Percentiles rank a stretch among this genome's conserved stretches.
Evolutionary conservation across 2,329 filamentous ascomycete genomes (phyloP).

Genomic region (Dactylonectria estremocensis): DNA sequence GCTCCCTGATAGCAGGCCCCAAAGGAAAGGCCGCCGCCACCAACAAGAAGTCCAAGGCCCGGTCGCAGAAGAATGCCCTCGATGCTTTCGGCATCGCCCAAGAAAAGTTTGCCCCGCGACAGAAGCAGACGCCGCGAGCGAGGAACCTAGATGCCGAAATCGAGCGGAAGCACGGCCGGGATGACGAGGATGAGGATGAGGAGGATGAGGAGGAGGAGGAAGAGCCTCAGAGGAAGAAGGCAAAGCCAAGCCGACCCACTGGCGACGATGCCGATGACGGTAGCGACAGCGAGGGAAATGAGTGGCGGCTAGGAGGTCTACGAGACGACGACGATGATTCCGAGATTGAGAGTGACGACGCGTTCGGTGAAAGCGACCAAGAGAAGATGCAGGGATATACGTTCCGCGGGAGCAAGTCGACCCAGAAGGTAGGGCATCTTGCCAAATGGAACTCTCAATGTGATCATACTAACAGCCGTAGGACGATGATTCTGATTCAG

Average conservation of each 20-base stretch:
- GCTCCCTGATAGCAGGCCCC: constrained; percentile 61
- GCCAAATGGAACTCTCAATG: too few relatives aligned
- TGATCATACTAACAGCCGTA: constrained; percentile 33
- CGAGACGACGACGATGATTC: constrained; percentile 73
- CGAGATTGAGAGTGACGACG: constrained; percentile 80
- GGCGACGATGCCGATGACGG: constrained; percentile 78
- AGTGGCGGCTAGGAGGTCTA: constrained; percentile 82
- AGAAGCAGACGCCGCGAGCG: constrained; percentile 65
- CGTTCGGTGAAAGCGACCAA: constrained; percentile 90
- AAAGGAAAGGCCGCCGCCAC: constrained; percentile 50
- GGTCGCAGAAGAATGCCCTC: constrained; percentile 65
- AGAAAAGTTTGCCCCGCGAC: constrained; percentile 64
- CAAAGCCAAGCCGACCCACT: constrained; percentile 57
- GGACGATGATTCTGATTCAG: constrained; percentile 71
- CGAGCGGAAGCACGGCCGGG: constrained; percentile 61
- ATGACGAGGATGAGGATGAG: constrained; percentile 62
- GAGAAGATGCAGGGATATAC: constrained; percentile 85
- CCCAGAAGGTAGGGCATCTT: constrained; percentile 48
- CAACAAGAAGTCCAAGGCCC: constrained; percentile 64
- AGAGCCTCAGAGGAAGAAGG: constrained; percentile 58
- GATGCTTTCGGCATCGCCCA: constrained; percentile 72
- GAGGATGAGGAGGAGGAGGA: constrained; percentile 71
- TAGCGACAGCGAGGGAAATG: constrained; percentile 88
- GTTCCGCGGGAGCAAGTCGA: constrained; percentile 65
- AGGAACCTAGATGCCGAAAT: constrained; percentile 67